Conservation (phyloP, 306 rosid species). For the Prunus mira region DNA sequence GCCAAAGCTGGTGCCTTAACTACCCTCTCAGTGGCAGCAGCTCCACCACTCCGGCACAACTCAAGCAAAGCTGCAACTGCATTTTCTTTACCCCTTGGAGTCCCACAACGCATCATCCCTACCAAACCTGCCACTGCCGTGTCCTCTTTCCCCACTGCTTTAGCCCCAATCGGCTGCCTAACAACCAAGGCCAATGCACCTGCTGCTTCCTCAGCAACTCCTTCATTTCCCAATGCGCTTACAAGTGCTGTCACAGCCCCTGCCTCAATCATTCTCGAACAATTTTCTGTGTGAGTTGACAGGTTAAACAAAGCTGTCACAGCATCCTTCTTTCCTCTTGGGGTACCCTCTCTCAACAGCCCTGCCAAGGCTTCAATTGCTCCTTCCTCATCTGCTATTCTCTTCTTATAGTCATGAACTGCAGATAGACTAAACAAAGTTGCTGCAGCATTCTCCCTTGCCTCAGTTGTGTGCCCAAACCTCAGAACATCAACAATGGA, state of each 20-base stretch:
- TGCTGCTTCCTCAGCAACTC: constrained; percentile 92
- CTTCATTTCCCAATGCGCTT: constrained; percentile 66
- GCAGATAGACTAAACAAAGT: constrained; percentile 95
- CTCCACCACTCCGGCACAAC: constrained; percentile 86
- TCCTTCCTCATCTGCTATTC: constrained; percentile 71
- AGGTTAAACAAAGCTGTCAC: constrained; percentile 89
- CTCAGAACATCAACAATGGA: constrained; percentile 72
- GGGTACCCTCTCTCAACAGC: constrained; percentile 68
- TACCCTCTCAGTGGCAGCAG: constrained; percentile 75
- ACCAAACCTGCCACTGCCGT: constrained; percentile 65
- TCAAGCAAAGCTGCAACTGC: constrained; percentile 96
- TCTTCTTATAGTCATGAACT: constrained; percentile 82
- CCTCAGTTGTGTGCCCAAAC: constrained; percentile 84
- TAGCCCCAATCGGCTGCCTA: constrained; percentile 68
- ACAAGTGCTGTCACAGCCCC: constrained; percentile 79
- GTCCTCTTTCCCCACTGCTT: constrained; percentile 67
- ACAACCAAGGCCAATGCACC: constrained; percentile 89
- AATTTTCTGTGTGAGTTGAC: constrained; percentile 77
- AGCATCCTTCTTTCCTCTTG: constrained; percentile 92
- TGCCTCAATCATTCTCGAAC: constrained; percentile 68
- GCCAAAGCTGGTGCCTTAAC: constrained; percentile 81
- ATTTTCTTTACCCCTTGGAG: constrained; percentile 87
- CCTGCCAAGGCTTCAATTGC: constrained; percentile 75
- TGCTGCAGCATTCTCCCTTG: constrained; percentile 94
- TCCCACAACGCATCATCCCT: constrained; percentile 88